Evolutionary conservation across 768 basidiomycete species (phyloP), one percentile per base, ranked within the genome.

Genomic region (Kwoniella dejecticola): DNA sequence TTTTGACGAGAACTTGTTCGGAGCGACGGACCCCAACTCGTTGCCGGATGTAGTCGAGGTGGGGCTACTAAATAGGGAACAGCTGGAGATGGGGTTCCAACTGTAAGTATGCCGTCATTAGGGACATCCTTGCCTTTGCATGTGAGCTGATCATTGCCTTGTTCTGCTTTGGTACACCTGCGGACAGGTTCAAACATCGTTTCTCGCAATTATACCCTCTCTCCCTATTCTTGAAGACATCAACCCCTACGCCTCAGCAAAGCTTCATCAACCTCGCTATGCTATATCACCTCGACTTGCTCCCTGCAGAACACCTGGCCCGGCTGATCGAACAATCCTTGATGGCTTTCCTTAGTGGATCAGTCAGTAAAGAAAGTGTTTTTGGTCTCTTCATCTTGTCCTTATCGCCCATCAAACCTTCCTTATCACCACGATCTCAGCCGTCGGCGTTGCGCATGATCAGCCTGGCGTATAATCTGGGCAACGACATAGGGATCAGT

Each of bases 71-170:
- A 41, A 46, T 15, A n/a, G 17, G n/a, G 13, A 41, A 13, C 61
- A 62, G 38, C 21, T 62, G 24, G 54, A 57, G 12, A 62, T 57
- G 61, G 61, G 38, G 13, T 62, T 62, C 38, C 61, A 62, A 13
- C 19, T 62, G 61, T 62, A 29, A 49, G 53, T 57, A 42, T 42
- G 5, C 12, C 13, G 33, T n/a, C n/a, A n/a, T n/a, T n/a, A n/a
- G n/a, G n/a, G n/a, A n/a, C n/a, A n/a, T n/a, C n/a, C n/a, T n/a
- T n/a, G n/a, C n/a, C n/a, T n/a, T n/a, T n/a, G n/a, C n/a, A n/a
- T n/a, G n/a, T n/a, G n/a, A n/a, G n/a, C n/a, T n/a, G n/a, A n/a
- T n/a, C n/a, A n/a, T n/a, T n/a, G n/a, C n/a, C n/a, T n/a, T n/a
- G n/a, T n/a, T n/a, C n/a, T n/a, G n/a, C n/a, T n/a, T n/a, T n/a